Evolutionary conservation across 2,329 filamentous ascomycete species (phyloP), one percentile per base, ranked within the genome.

Genomic region (Fusarium xylarioides): DNA sequence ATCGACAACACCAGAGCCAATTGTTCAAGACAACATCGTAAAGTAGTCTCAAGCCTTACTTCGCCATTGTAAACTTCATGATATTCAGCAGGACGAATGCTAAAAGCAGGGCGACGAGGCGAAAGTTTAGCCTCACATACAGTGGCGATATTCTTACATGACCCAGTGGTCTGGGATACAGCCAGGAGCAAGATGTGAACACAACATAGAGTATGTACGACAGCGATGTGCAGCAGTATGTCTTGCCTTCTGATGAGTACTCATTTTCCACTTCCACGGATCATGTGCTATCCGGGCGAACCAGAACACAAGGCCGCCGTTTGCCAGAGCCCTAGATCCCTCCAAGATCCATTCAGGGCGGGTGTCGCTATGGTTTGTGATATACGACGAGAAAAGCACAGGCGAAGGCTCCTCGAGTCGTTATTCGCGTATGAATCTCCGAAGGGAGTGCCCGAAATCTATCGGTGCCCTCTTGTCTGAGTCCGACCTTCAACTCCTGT

Each of bases 391-490:
- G 55, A 60, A 30, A 72, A 62, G 47, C 47, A 63, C 46, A 58
- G 57, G 38, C 30, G 34, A 50, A 59, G 49, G 43, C 55, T 34
- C 19, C 37, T 28, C 23, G 34, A 62, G 49, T 65, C 57, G 47
- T 38, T n/a, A 40, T 54, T 38, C 40, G 49, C 34, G 46, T 53
- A 26, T 34, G 47, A 30, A 43, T 46, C 49, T 49, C 56, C 47
- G 37, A 63, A 73, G 65, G 62, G 72, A 76, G 74, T 73, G 74
- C 42, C 75, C 71, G 75, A 77, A 73, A 76, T 61, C 38, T 40
- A 38, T 76, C 73, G 75, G 74, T 63, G 52, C 26, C 66, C 55
- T 66, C 49, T 44, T 42, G 30, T 49, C 44, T 52, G 44, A 60
- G 37, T 42, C 65, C 46, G 43, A 56, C 40, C 23, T 37, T 42